Conservation (phyloP, 2,329 filamentous ascomycete genomes). For the Blastomyces parvus region DNA sequence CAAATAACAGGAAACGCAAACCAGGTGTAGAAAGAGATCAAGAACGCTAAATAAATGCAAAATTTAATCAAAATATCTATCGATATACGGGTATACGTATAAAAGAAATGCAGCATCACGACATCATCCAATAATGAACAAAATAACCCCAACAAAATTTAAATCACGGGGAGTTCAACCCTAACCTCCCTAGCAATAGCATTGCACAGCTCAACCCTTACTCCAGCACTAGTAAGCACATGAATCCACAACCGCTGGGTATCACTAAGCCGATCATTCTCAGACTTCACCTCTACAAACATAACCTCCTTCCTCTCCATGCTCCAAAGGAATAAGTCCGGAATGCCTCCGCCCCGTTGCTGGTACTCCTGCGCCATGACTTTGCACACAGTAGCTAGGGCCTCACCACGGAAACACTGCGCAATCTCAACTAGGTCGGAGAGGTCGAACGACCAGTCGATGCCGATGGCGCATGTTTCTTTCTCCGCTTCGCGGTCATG, state of each 20-base stretch:
- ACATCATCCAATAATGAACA: neutral
- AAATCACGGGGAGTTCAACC: neutral
- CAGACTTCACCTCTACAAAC: conserved; percentile 72
- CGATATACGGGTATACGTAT: neutral
- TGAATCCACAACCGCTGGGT: conserved; percentile 96
- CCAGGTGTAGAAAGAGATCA: neutral
- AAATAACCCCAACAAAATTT: neutral
- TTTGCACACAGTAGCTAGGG: conserved; percentile 75
- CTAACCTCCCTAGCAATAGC: conserved; percentile 50
- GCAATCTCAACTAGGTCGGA: conserved; percentile 72
- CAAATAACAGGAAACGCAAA: neutral
- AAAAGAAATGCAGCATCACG: neutral
- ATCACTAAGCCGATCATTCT: conserved; percentile 89
- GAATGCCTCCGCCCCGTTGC: conserved; percentile 75
- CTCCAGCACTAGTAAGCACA: conserved; percentile 73
- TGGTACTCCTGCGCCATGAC: conserved; percentile 94
- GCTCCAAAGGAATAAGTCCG: conserved; percentile 86
- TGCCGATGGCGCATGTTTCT: conserved; percentile 76
- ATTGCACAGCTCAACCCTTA: conserved; percentile 72
- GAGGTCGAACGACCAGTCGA: conserved; percentile 81
- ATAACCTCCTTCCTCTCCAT: conserved; percentile 52
- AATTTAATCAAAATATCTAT: neutral
- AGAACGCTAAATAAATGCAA: neutral
- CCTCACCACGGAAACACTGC: conserved; percentile 66
- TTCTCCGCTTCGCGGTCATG: conserved; percentile 59